phyloP scores from a whole-genome alignment of 129 eudicot genomes.

The Chrysanthemum makinoi region DNA sequence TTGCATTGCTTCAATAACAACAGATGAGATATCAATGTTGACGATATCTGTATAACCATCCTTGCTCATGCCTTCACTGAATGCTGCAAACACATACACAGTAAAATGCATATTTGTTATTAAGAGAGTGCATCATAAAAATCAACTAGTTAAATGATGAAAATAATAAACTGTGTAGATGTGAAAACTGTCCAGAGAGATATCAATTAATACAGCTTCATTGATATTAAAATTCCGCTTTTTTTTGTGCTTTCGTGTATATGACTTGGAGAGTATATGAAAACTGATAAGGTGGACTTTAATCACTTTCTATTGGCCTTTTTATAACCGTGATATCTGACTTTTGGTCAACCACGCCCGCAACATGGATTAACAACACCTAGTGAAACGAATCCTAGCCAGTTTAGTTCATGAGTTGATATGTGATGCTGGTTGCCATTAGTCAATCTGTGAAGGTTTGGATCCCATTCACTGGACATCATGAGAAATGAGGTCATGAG shows the following conservation, averaged over 20 bases:
- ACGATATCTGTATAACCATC: conserved; percentile 76
- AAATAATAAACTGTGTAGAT: conserved; percentile 1
- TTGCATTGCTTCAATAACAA: conserved; percentile 79
- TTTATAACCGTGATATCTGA: too few species aligned
- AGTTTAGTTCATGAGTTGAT: background rate
- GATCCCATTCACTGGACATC: too few species aligned
- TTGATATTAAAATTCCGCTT: too few species aligned
- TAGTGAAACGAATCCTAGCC: background rate
- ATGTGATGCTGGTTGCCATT: too few species aligned
- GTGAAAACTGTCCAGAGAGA: background rate
- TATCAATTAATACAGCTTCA: background rate
- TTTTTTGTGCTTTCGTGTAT: too few species aligned
- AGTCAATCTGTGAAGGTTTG: too few species aligned
- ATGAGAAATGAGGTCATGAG: too few species aligned
- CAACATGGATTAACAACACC: too few species aligned
- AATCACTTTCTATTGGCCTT: too few species aligned
- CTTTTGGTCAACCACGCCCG: too few species aligned
- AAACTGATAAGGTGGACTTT: too few species aligned
- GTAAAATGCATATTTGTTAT: background rate
- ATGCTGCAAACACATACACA: conserved; percentile 52
- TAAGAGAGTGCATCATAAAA: conserved; percentile 5
- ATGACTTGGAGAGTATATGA: too few species aligned
- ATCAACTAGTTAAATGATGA: background rate
- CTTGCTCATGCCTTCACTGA: conserved; percentile 88
- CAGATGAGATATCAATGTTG: conserved; percentile 78